phyloP scores from a whole-genome alignment of 805 yeast genomes.

The Kazachstania africana region DNA sequence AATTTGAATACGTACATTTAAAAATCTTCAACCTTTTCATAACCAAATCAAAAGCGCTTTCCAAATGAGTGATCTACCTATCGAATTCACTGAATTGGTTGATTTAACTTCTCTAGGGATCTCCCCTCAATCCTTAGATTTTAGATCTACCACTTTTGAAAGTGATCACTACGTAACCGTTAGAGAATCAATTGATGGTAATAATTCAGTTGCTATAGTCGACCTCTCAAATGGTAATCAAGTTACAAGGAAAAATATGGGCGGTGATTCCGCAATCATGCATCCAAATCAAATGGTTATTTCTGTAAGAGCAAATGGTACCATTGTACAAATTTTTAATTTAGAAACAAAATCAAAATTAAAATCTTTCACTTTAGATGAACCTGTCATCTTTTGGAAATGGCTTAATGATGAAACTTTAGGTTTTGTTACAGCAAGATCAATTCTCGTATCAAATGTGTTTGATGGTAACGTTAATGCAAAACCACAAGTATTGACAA shows the following conservation, averaged over 20 bases:
- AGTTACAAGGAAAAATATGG: constrained; percentile 83
- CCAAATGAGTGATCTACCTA: constrained; percentile 92
- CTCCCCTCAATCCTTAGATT: constrained; percentile 73
- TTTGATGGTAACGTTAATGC: constrained; percentile 65
- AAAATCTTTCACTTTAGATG: constrained; percentile 74
- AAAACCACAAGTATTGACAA: constrained; percentile 73
- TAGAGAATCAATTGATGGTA: constrained; percentile 43
- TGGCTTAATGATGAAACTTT: constrained; percentile 69
- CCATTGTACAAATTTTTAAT: constrained; percentile 90
- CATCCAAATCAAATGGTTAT: constrained; percentile 84
- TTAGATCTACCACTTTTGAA: constrained; percentile 88
- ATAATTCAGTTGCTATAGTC: constrained; percentile 84
- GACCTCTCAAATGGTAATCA: constrained; percentile 70
- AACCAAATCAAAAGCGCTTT: no score
- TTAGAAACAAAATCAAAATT: constrained; percentile 77
- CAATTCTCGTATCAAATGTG: constrained; percentile 72
- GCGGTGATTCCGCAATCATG: constrained; percentile 96
- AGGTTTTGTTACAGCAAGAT: constrained; percentile 74
- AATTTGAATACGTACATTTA: no score
- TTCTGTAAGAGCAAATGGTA: constrained; percentile 90
- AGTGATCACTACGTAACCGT: constrained; percentile 83
- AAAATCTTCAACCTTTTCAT: no score
- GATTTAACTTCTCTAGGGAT: constrained; percentile 82
- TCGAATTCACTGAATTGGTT: constrained; percentile 90
- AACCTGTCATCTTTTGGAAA: constrained; percentile 90